Evolutionary conservation across 169 alveolate species (phyloP).

Genomic region (Plasmodium gallinaceum): DNA sequence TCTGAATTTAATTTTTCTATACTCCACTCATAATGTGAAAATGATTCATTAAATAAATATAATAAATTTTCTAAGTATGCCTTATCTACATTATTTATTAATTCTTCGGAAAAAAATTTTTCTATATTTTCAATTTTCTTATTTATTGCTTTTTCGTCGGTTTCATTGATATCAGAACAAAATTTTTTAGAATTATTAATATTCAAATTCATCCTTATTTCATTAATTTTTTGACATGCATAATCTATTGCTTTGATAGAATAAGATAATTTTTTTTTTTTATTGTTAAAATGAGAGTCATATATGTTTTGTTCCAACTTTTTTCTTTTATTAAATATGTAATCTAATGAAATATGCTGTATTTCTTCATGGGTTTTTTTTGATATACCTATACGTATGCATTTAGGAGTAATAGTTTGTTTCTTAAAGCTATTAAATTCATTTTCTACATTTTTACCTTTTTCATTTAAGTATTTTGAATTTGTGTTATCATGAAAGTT

Average conservation of each 20-base stretch:
- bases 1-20: constrained; percentile 51
- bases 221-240: constrained; percentile 33
- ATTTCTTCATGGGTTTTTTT: constrained; percentile 73
- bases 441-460: neutral
- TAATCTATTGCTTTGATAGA: constrained; percentile 49
- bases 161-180: constrained; percentile 39
- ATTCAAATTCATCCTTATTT: constrained; percentile 31
- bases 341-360: constrained; percentile 72
- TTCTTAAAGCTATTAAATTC: constrained; percentile 2
- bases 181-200: constrained; percentile 38
- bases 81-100: constrained; percentile 53
- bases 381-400: constrained; percentile 70
- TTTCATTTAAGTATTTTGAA: neutral
- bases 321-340: constrained; percentile 66
- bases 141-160: constrained; percentile 12
- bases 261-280: constrained; percentile 13
- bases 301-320: constrained; percentile 37
- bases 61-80: constrained; percentile 67
- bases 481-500: neutral
- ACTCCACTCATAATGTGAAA: constrained; percentile 73
- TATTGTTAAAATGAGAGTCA: constrained; percentile 50
- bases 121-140: constrained; percentile 33
- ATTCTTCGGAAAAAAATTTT: constrained; percentile 54
- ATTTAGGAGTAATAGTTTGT: constrained; percentile 65
- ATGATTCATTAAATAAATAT: constrained; percentile 70